phyloP scores from a whole-genome alignment of 495 filamentous ascomycete species.

The Aspergillus wentii region DNA sequence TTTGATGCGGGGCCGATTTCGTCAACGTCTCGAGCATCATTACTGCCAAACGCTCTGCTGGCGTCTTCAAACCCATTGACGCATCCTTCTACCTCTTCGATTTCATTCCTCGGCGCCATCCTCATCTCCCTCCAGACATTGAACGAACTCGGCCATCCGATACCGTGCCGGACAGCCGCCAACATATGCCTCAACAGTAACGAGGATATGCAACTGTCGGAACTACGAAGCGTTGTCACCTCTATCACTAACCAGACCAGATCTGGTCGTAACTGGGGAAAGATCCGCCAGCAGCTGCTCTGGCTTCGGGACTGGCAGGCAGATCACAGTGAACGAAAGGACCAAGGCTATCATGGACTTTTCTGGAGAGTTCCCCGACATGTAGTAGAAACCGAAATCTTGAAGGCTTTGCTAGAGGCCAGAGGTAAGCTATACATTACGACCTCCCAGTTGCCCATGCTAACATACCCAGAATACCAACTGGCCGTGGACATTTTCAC shows the following conservation, averaged over 20 bases:
- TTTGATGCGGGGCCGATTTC: constrained; percentile 34
- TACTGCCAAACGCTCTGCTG: constrained; percentile 55
- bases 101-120: constrained; percentile 61
- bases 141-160: constrained; percentile 52
- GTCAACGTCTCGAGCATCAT: constrained; percentile 37
- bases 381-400: constrained; percentile 65
- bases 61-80: constrained; percentile 62
- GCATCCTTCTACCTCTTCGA: constrained; percentile 52
- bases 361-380: constrained; percentile 63
- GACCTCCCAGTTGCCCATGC: too few relatives aligned
- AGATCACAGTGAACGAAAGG: constrained; percentile 35
- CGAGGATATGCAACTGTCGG: constrained; percentile 59
- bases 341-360: constrained; percentile 49
- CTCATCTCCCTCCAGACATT: constrained; percentile 65
- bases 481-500: constrained; percentile 68
- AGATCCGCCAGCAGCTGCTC: constrained; percentile 60
- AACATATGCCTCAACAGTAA: constrained; percentile 37
- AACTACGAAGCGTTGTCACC: constrained; percentile 60
- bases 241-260: constrained; percentile 45
- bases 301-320: constrained; percentile 81
- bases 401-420: constrained; percentile 68
- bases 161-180: constrained; percentile 50
- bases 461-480: constrained; percentile 52
- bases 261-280: constrained; percentile 65
- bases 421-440: constrained; percentile 65